Conservation (phyloP, 176 grass and related monocot genomes). For the Oryza officinalis region DNA sequence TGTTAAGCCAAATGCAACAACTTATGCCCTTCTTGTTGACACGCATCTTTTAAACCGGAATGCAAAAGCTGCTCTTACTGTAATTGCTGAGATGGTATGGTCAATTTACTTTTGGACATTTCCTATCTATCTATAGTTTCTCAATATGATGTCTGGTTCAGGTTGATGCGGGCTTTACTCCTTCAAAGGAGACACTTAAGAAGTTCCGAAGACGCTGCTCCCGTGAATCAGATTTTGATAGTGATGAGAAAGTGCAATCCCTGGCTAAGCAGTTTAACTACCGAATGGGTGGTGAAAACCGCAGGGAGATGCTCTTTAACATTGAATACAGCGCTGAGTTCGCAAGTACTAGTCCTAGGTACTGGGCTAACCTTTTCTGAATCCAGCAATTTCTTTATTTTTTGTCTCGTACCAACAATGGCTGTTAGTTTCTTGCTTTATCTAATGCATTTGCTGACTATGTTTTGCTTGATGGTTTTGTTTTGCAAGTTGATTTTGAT, state of each 20-base stretch:
- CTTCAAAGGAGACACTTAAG: slow-evolving; percentile 79
- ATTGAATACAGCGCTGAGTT: slow-evolving; percentile 65
- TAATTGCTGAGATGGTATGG: slow-evolving; percentile 71
- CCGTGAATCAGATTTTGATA: slow-evolving; percentile 77
- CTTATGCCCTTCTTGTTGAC: slow-evolving; percentile 78
- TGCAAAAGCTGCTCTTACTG: slow-evolving; percentile 66
- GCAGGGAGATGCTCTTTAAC: slow-evolving; percentile 76
- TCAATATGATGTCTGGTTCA: slow-evolving; percentile 43
- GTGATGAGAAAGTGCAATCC: slow-evolving; percentile 67
- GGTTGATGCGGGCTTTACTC: slow-evolving; percentile 76
- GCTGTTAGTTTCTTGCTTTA: not conserved
- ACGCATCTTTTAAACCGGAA: slow-evolving; percentile 76
- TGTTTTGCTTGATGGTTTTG: not conserved
- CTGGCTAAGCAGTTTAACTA: slow-evolving; percentile 61
- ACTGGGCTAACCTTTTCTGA: slow-evolving; percentile 11
- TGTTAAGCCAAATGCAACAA: slow-evolving; percentile 82
- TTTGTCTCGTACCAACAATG: not conserved
- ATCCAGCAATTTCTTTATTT: not conserved
- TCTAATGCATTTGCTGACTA: not conserved
- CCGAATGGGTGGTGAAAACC: slow-evolving; percentile 70
- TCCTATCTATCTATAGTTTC: not conserved
- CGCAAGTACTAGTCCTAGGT: slow-evolving; percentile 52
- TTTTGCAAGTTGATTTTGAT: slow-evolving; percentile 28
- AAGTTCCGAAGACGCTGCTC: slow-evolving; percentile 85
- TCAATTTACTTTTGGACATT: slow-evolving; percentile 3